Percentiles rank a stretch among this genome's conserved stretches.
These are phyloP conservation scores for Calonectria leucothoes DNA, from an alignment of 2,329 filamentous ascomycete species.

Conservation along the genomic window DNA sequence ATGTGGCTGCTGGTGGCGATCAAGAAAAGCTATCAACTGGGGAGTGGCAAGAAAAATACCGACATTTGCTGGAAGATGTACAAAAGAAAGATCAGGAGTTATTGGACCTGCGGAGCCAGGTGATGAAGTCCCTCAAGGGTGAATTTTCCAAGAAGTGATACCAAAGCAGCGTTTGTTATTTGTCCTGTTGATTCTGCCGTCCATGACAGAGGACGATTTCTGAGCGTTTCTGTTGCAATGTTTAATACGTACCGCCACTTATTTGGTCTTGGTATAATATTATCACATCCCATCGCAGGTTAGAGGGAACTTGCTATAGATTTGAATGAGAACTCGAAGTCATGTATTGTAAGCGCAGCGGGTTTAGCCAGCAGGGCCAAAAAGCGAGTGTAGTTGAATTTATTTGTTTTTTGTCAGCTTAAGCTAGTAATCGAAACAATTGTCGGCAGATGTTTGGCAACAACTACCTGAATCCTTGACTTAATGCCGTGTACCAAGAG, in stretches of 20 bases:
- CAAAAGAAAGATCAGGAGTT: conserved; percentile 68
- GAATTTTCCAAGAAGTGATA: conserved; percentile 34
- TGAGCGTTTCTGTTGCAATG: not conserved
- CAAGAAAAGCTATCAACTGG: conserved; percentile 45
- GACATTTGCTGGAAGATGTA: conserved; percentile 69
- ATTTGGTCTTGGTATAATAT: conserved; percentile 1
- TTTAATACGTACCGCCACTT: conserved; percentile 13
- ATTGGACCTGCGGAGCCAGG: conserved; percentile 53
- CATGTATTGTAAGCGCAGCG: conserved; percentile 4
- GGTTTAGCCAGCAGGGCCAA: not conserved
- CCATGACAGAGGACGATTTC: conserved; percentile 5
- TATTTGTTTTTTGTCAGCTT: not conserved
- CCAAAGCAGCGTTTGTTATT: conserved; percentile 12
- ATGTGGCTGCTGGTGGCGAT: conserved; percentile 28
- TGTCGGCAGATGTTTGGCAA: not conserved
- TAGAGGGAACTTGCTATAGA: conserved; percentile 1
- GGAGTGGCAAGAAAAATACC: conserved; percentile 65
- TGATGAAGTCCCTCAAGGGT: conserved; percentile 52
- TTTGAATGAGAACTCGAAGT: conserved; percentile 5
- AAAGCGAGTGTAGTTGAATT: conserved; percentile 1
- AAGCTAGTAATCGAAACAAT: not conserved
- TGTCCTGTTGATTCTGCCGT: conserved; percentile 15
- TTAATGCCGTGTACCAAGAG: not conserved
- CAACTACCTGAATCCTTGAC: not conserved
- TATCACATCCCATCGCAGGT: conserved; percentile 5